Base-by-base conservation (phyloP, 2,329 filamentous ascomycete species). In the Diaporthe nobilis region DNA sequence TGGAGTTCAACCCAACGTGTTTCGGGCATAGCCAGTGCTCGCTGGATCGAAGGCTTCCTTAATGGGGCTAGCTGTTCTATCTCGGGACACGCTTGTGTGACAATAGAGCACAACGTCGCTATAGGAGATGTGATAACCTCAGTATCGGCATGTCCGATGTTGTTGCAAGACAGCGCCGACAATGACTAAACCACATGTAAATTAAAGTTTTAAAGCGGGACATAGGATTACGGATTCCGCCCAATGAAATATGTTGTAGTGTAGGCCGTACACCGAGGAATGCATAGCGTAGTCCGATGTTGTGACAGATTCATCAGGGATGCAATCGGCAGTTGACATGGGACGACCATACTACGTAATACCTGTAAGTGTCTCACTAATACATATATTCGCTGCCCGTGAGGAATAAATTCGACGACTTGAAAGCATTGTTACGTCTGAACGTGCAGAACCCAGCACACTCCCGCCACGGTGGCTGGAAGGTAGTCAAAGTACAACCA, bases 1-100 rank as follows among this genome's bases (percentile, higher is more conserved):
- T 75, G 65, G 1, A 39, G 3, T 31, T 75, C 73, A 15, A 57
- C 15, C 7, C 73, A 13, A 4, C 57, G 34, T 9, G 82, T n/a
- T 0, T 63, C 61, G 2, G 65, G 47, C 1, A 73, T 37, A 3
- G 58, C 51, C 2, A 73, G 60, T 20, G 9, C 61, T 31, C 39
- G 34, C 4, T 22, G 13, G 49, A 73, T 53, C 10, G 61, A 49
- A 34, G 20, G 20, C 6, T 49, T 49, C 20, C 44, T 9, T 49
- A 22, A 22, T 49, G 15, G 49, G 25, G 15, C 20, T 57, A 57
- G 53, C 25, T 31, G 0, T 20, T 31, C 53, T 31, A 31, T 57
- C 12, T 31, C 5, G 13, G 20, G 31, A 31, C 20, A 31, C 25
- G 13, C 25, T 20, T 17, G 25, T 22, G 53, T 31, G 25, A 57